Evolutionary conservation across 495 filamentous ascomycete species (phyloP).

Genomic region (Daldinia concentrica): DNA sequence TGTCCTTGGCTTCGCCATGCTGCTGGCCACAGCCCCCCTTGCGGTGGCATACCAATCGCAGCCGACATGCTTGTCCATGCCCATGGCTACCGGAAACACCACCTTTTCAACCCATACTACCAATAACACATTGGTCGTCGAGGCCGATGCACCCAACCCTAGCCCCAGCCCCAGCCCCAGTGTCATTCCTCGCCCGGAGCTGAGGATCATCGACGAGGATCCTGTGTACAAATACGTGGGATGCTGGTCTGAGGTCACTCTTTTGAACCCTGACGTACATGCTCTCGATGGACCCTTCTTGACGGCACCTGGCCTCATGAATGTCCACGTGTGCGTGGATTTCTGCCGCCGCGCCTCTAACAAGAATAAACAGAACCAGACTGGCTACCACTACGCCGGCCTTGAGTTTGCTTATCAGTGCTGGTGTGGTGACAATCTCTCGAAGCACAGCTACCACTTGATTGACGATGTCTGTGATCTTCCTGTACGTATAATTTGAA

Average conservation of each 20-base stretch:
- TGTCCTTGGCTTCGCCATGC: slow-evolving; percentile 1
- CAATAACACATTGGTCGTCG: background rate
- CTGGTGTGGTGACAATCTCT: slow-evolving; percentile 57
- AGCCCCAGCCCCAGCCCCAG: slow-evolving; percentile 11
- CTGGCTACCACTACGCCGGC: slow-evolving; percentile 53
- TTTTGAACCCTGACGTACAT: slow-evolving; percentile 43
- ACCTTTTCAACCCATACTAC: background rate
- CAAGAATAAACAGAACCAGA: background rate
- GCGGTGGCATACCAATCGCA: background rate
- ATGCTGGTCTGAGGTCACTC: slow-evolving; percentile 61
- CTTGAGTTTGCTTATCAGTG: slow-evolving; percentile 62
- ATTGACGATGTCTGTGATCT: slow-evolving; percentile 53
- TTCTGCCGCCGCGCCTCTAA: slow-evolving; percentile 49
- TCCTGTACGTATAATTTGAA: slow-evolving; percentile 14
- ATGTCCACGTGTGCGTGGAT: slow-evolving; percentile 45
- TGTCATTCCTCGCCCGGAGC: background rate
- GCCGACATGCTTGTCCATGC: background rate
- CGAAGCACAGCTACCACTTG: slow-evolving; percentile 45
- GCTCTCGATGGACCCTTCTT: slow-evolving; percentile 51
- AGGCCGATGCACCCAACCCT: slow-evolving; percentile 5
- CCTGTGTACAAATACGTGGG: slow-evolving; percentile 52
- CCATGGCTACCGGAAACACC: background rate
- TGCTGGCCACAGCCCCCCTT: slow-evolving; percentile 9
- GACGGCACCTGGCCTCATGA: slow-evolving; percentile 50
- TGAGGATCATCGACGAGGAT: slow-evolving; percentile 34